phyloP scores from a whole-genome alignment of 1,139 yeast species.

The Citeromyces siamensis region DNA sequence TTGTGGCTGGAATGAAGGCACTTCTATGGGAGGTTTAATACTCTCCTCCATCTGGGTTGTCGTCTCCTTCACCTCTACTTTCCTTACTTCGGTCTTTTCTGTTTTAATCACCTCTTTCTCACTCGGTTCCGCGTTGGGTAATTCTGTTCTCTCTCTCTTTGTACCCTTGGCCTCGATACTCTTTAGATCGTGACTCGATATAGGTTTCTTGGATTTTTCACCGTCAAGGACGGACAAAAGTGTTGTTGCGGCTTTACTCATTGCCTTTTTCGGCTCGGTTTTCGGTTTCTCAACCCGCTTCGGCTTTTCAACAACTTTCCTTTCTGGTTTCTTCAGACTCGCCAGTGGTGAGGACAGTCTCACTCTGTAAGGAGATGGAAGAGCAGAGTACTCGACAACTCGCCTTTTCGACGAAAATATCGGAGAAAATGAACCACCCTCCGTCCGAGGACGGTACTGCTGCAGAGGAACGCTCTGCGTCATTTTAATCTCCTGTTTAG shows the following conservation, averaged over 20 bases:
- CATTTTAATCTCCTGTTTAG: slow-evolving; percentile 6
- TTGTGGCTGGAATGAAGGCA: no score
- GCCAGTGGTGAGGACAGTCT: slow-evolving; percentile 22
- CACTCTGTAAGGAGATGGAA: slow-evolving; percentile 56
- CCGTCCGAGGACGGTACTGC: slow-evolving; percentile 18
- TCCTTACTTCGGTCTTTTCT: neutral
- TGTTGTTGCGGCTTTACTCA: slow-evolving; percentile 1
- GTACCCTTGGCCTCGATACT: neutral
- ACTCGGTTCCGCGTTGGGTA: neutral
- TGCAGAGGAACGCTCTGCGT: slow-evolving; percentile 14
- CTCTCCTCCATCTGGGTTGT: no score
- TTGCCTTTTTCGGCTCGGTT: neutral
- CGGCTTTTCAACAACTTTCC: slow-evolving; percentile 8
- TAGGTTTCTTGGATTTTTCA: neutral
- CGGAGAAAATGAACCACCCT: slow-evolving; percentile 12
- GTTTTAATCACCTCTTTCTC: neutral
- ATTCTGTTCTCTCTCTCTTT: neutral
- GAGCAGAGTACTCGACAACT: slow-evolving; percentile 49
- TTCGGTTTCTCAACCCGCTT: slow-evolving; percentile 6
- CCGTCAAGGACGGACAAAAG: neutral
- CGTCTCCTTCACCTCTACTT: no score
- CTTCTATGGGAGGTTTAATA: no score
- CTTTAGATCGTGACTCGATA: neutral
- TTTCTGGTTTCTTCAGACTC: slow-evolving; percentile 18
- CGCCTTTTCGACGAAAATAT: slow-evolving; percentile 25